Conservation (phyloP, 306 rosid genomes). For the Rubus parviflorus region DNA sequence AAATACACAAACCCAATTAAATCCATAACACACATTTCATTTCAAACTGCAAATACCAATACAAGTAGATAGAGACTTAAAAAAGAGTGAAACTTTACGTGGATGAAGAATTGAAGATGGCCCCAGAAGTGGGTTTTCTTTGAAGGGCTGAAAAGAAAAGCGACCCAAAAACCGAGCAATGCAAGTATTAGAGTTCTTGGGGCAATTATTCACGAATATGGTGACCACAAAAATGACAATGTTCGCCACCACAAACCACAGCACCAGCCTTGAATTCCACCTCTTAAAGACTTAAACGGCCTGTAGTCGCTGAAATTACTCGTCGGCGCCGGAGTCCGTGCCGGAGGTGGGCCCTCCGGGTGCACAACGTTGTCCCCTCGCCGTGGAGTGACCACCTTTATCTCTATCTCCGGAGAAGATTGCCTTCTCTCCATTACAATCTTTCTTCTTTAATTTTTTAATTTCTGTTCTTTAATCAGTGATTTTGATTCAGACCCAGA, state of each 20-base stretch:
- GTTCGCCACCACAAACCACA: slow-evolving; percentile 63
- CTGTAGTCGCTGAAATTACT: slow-evolving; percentile 22
- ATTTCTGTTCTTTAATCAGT: slow-evolving; percentile 1
- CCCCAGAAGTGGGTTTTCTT: slow-evolving; percentile 77
- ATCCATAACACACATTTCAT: neutral
- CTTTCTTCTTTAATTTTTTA: neutral
- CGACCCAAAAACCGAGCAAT: slow-evolving; percentile 65
- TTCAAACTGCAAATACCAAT: neutral
- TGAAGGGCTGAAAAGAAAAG: slow-evolving; percentile 75
- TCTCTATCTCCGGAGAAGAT: slow-evolving; percentile 39
- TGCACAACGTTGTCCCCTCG: slow-evolving; percentile 29
- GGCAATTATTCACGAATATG: slow-evolving; percentile 68
- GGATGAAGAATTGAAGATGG: slow-evolving; percentile 74
- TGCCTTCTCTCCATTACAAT: slow-evolving; percentile 44
- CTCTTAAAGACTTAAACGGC: slow-evolving; percentile 51
- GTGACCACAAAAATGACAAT: slow-evolving; percentile 43
- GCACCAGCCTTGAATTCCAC: slow-evolving; percentile 76
- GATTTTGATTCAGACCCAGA: slow-evolving; percentile 28
- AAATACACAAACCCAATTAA: neutral
- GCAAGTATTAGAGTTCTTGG: slow-evolving; percentile 47
- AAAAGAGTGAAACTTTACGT: slow-evolving; percentile 45
- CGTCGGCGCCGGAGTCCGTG: neutral
- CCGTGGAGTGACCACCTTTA: slow-evolving; percentile 51
- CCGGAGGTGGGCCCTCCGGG: slow-evolving; percentile 22
- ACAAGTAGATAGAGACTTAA: neutral